Base-by-base conservation (phyloP, 2,329 filamentous ascomycete genomes). In the Cytospora leucostoma region DNA sequence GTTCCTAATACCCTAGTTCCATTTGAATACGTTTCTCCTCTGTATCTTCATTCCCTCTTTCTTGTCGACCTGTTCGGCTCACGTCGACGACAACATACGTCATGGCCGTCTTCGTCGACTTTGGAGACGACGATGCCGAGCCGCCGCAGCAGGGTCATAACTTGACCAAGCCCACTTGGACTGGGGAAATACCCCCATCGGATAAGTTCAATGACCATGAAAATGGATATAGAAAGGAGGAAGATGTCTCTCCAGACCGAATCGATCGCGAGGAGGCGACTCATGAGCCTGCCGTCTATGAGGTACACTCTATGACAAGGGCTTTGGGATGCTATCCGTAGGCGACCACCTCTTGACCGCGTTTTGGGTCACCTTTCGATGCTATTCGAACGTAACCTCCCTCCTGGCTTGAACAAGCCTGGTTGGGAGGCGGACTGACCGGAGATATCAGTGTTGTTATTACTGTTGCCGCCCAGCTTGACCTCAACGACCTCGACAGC, bases 401-500 rank as follows among this genome's bases (percentile, higher is more conserved):
- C 49, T 47, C 62, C 66, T 32, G 61, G 64, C 50, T 12, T 32
- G 8, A 21, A 15, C 37, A 55, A 33, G 55, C 57, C 67, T 58
- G 61, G 55, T 47, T 17, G 37, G 52, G 60, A 51, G 62, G 57
- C 53, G 65, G 51, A 65, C 67, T 66, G 63, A 66, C 66, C 62
- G 59, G 59, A 55, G 15, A 61, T 33, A 62, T 51, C 79, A 97
- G 93, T 70, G 86, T 97, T 72, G 87, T 91, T 69, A 85, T 87
- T 67, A 85, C 89, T 70, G 84, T 97, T 68, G 90, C 91, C 56
- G 84, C 86, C 37, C 84, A 85, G 69, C 86, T 97, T 73, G 94
- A 98, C 74, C 84, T 97, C 57, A 97, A 94, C 75, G 89, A 91
- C 15, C 85, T 97, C 70, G 89, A 96, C 75, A 88, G 89, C 67